These are phyloP conservation scores for Firmiana major DNA, from an alignment of 345 rosid species.

Conservation along the genomic window DNA sequence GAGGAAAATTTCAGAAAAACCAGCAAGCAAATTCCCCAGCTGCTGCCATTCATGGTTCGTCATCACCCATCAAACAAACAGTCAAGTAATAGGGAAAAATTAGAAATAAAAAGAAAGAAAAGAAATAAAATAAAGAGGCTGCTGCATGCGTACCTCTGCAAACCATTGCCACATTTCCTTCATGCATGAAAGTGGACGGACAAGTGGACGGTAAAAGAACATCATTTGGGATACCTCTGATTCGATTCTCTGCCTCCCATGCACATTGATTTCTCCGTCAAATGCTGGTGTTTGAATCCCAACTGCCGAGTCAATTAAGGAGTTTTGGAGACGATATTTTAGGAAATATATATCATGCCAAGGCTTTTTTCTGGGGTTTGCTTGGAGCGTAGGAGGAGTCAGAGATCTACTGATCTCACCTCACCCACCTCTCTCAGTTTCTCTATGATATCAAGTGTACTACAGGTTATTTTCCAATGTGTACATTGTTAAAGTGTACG, in stretches of 20 bases:
- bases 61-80: slow-evolving; percentile 22
- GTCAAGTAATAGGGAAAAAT: slow-evolving; percentile 16
- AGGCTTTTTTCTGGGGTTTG: not conserved
- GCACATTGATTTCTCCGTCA: not conserved
- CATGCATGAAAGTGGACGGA: slow-evolving; percentile 40
- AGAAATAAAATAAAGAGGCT: slow-evolving; percentile 1
- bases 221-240: not conserved
- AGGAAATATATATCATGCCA: not conserved
- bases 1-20: slow-evolving; percentile 66
- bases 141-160: not conserved
- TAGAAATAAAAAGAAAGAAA: not conserved
- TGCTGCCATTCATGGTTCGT: slow-evolving; percentile 22
- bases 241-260: not conserved
- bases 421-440: no score
- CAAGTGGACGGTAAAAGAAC: slow-evolving; percentile 28
- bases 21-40: slow-evolving; percentile 37
- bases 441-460: no score
- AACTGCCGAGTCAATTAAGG: not conserved
- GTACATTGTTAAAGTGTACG: not conserved
- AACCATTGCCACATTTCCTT: slow-evolving; percentile 30
- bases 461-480: not conserved
- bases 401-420: no score
- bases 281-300: not conserved
- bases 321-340: not conserved
- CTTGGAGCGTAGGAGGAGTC: not conserved